A percentile compares a stretch with the other conserved stretches of the same genome.
Evolutionary conservation across 176 grass and related monocot species (phyloP).

Genomic region (Avena eriantha): DNA sequence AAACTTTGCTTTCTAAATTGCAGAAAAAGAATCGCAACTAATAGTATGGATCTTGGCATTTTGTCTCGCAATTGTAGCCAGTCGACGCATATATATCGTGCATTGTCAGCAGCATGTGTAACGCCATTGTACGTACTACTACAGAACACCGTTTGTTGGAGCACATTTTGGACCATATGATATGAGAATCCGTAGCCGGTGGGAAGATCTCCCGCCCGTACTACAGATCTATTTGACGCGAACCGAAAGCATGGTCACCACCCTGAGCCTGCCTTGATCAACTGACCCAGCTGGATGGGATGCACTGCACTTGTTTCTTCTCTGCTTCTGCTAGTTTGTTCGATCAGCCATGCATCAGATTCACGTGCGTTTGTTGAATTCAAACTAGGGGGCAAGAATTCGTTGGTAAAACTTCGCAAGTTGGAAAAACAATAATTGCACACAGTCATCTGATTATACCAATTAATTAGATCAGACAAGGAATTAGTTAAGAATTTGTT

Average conservation of each 20-base stretch:
- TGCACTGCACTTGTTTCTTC: not conserved
- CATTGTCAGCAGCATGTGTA: constrained; percentile 10
- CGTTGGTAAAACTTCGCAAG: not conserved
- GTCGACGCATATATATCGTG: not conserved
- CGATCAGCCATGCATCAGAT: not conserved
- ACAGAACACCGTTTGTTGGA: not conserved
- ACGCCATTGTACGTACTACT: not conserved
- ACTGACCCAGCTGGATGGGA: constrained; percentile 38
- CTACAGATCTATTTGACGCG: constrained; percentile 25
- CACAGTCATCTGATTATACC: no score
- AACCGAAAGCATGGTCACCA: constrained; percentile 1
- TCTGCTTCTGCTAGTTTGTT: not conserved
- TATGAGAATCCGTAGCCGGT: constrained; percentile 25
- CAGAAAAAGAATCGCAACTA: not conserved
- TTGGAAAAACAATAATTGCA: not conserved
- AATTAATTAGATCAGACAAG: not conserved
- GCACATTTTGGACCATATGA: not conserved
- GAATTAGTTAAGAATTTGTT: not conserved
- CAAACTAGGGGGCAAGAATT: not conserved
- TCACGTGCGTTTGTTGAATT: constrained; percentile 28
- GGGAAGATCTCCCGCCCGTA: constrained; percentile 33
- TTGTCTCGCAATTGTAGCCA: constrained; percentile 29
- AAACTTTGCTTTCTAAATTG: not conserved
- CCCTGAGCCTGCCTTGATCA: no score
- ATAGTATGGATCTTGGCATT: constrained; percentile 35